phyloP scores from a whole-genome alignment of 2,329 filamentous ascomycete genomes.

The Aspergillus sp. region DNA sequence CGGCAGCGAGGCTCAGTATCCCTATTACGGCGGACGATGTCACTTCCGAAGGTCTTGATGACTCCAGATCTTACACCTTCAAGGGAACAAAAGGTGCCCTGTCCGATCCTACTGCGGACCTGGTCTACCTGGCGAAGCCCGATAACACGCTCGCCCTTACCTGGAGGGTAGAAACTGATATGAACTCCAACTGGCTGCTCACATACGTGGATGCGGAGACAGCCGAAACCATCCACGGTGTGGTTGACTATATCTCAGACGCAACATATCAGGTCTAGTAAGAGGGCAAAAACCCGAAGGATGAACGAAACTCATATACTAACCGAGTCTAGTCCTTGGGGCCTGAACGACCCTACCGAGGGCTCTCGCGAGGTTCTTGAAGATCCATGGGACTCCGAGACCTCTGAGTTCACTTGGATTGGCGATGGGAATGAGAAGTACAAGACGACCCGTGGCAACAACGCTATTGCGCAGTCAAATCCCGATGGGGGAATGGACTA shows the following conservation, averaged over 20 bases:
- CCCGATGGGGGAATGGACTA: slow-evolving; percentile 8
- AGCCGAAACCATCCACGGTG: slow-evolving; percentile 8
- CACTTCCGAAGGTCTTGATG: background rate
- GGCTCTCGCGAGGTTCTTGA: slow-evolving; percentile 9
- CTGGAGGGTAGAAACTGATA: slow-evolving; percentile 15
- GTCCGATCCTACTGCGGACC: slow-evolving; percentile 11
- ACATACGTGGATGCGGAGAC: slow-evolving; percentile 14
- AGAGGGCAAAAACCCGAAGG: background rate
- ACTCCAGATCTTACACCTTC: slow-evolving; percentile 7
- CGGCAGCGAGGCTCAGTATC: slow-evolving; percentile 2
- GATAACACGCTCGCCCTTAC: slow-evolving; percentile 7
- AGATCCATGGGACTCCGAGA: slow-evolving; percentile 11
- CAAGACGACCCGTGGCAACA: slow-evolving; percentile 14
- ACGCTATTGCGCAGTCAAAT: slow-evolving; percentile 15
- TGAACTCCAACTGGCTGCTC: slow-evolving; percentile 14
- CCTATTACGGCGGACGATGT: slow-evolving; percentile 1
- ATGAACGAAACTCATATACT: background rate
- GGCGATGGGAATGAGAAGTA: slow-evolving; percentile 11
- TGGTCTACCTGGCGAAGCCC: slow-evolving; percentile 12
- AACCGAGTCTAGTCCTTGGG: slow-evolving; percentile 9
- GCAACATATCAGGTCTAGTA: slow-evolving; percentile 17
- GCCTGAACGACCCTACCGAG: slow-evolving; percentile 13
- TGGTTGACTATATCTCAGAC: slow-evolving; percentile 15
- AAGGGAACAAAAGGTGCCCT: slow-evolving; percentile 9
- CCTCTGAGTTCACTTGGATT: slow-evolving; percentile 15